Evolutionary conservation across 2,329 filamentous ascomycete genomes (phyloP), one percentile per base, ranked within the genome.

Genomic region (Trichoderma pleuroti): DNA sequence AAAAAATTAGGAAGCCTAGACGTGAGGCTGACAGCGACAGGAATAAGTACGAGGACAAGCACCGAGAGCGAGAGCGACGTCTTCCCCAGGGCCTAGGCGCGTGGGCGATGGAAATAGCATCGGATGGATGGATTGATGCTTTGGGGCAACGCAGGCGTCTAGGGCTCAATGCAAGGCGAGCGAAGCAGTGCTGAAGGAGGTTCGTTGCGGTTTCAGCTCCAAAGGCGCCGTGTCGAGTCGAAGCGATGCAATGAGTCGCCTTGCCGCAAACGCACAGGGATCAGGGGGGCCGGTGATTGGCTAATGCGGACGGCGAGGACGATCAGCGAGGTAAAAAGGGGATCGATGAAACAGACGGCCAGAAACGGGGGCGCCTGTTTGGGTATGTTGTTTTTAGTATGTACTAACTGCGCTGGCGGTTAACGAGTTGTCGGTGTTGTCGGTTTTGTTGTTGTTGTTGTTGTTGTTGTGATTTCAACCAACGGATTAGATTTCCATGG

Each of bases 171-270:
- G 24, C 26, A 28, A 5, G 26, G 3, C 10, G 21, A 12, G 26
- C 18, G 26, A 7, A 6, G 16, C 34, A 57, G 49, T 52, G 28
- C 24, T 39, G 30, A 26, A 39, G 59, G 56, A 42, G 62, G 16
- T 34, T 63, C n/a, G 24, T 26, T 30, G 59, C 32, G 14, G 65
- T 64, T 56, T 68, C 61, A 61, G 70, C 67, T 68, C 60, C 65
- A 42, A 34, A 49, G 60, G 67, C 28, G 70, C 16, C 32, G 56
- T 32, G 54, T 57, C 32, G 70, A 42, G 70, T 56, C 63, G 70
- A 63, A 12, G 34, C 42, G 65, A 39, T 56, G 65, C n/a, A 68
- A 68, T 69, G 70, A 71, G 39, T 54, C 39, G 64, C 59, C 60
- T 46, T 68, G 56, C n/a, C 32, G 39, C 65, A 52, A 57, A 52